Evolutionary conservation across 2,329 filamentous ascomycete species (phyloP), one percentile per base, ranked within the genome.

Genomic region (Arthrobotrys sinensis): DNA sequence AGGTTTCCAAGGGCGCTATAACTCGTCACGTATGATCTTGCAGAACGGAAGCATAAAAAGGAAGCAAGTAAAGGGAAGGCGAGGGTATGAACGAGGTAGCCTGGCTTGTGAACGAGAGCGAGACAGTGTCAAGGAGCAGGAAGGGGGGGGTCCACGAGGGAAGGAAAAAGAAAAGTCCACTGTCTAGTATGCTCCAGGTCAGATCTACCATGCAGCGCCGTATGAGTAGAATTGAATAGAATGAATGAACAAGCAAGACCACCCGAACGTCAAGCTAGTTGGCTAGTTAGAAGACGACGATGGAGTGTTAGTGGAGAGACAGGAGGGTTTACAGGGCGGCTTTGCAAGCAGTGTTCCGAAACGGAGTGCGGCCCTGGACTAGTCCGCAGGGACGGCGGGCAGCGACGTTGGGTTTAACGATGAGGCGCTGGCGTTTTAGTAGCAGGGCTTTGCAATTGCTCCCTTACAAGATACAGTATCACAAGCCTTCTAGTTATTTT

Each of bases 11-110:
- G 75, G 75, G 75, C 75, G 75, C 75, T 78, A 78, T 78, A 71
- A 72, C 62, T 78, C 67, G 75, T 78, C 75, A 78, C 75, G 62
- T 78, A 78, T 78, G 75, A 78, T 78, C 67, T 71, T 78, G 62
- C 75, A 78, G 67, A 64, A 66, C 75, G 75, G 75, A 67, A 72
- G 75, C 75, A 78, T 78, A 72, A 78, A 78, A 71, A 78, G 75
- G 75, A 78, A 78, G 21, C 75, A 78, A 78, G 67, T 68, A 78
- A 78, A 60, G 36, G 55, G 55, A 60, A 60, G 55, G 55, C 55
- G 62, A 67, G 40, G 75, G 75, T 72, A 71, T 43, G 73, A 66
- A 63, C 67, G 66, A 71, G 73, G 73, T 72, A 78, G 75, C 75
- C 75, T 78, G 67, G 75, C 75, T 64, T 78, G 67, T 78, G 75